Evolutionary conservation across 192 early-diverging fungal species (phyloP), one percentile per base, ranked within the genome.

Genomic region (Gonapodya sp.): DNA sequence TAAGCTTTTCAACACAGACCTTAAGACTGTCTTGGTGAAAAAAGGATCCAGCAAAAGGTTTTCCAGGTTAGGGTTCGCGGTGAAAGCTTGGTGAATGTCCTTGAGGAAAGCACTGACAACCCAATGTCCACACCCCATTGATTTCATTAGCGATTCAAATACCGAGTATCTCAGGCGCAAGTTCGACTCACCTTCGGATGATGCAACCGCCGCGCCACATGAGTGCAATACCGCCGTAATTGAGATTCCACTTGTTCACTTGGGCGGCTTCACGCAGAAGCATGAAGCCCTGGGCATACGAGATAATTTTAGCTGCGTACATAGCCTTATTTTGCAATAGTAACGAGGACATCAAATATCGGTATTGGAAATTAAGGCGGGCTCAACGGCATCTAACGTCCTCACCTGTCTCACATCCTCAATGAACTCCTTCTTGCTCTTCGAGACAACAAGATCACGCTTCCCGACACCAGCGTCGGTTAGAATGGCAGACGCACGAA

Each of bases 201-300:
- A 99, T 99, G 91, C 97, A 99, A 73, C 97, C 97, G 80, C 97
- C 97, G 80, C 96, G 92, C 97, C 97, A 99, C 97, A 99, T 99
- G 35, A 99, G 88, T 77, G 97, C 96, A 88, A 99, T 99, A 78
- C 95, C 95, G 36, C 95, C 96, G 85, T 95, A 94, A 93, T 97
- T 97, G 83, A 99, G 89, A 87, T 97, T 91, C 97, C 97, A 99
- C 78, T 88, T 88, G 86, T 93, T 91, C 84, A 93, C 93, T 88
- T 94, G 91, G 85, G 95, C 95, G 73, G 95, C 96, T 89, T 96
- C 95, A 78, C 97, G 94, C 88, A 99, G 92, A 81, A 97, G 91
- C 96, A 99, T 99, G 89, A 97, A 99, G 78, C 97, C 97, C 90
- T 99, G 97, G 37, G 97, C 96, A 84, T 98, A 97, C 34, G 96